A percentile compares a stretch with the other conserved stretches of the same genome.
Evolutionary conservation across 257 asterid genomes (phyloP).

Genomic region (Solanum neorickii): DNA sequence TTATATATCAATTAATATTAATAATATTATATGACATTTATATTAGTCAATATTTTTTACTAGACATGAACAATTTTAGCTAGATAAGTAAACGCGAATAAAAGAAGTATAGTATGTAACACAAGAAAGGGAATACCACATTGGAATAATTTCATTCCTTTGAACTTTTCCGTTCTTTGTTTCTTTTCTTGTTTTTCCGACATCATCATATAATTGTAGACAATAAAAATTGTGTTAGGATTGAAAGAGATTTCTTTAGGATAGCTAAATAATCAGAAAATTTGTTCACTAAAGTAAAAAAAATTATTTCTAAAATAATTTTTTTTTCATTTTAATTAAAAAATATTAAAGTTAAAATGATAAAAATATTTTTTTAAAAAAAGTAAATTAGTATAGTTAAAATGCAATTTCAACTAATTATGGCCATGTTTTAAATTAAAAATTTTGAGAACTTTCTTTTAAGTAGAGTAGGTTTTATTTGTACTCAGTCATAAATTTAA

Average conservation of each 20-base stretch:
- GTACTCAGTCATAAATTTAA: accelerated
- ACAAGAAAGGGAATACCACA: neutral
- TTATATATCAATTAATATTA: no score
- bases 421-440: accelerated
- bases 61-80: no score
- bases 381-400: no score
- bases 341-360: no score
- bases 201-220: neutral
- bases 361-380: no score
- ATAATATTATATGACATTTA: neutral
- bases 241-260: accelerated
- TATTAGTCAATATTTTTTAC: no score
- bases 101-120: neutral
- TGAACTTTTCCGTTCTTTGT: neutral
- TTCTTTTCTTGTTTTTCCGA: neutral
- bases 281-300: no score
- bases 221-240: accelerated
- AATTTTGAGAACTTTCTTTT: neutral
- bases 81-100: neutral
- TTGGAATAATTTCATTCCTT: neutral
- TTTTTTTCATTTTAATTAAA: no score
- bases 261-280: no score
- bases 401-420: no score
- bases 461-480: no score
- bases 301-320: no score